Conservation (phyloP, 768 basidiomycete genomes). For the Trichaptum fuscoviolaceum region DNA sequence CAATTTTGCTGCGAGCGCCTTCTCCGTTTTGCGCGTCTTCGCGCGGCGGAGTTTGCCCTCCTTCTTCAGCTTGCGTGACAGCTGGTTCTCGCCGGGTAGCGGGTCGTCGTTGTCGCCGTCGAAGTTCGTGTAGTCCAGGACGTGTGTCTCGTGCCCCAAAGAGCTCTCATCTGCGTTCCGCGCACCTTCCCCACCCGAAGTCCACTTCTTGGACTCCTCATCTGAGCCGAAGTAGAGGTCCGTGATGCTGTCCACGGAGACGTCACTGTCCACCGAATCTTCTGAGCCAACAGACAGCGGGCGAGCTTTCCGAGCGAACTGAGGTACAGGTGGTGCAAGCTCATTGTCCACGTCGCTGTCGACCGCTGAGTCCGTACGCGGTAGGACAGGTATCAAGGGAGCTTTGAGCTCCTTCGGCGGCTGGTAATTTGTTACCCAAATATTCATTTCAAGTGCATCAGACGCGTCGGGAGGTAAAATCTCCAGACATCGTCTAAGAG, state of each 20-base stretch:
- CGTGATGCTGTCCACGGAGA: slow-evolving; percentile 14
- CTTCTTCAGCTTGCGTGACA: slow-evolving; percentile 49
- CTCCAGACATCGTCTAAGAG: slow-evolving; percentile 55
- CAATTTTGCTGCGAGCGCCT: slow-evolving; percentile 10
- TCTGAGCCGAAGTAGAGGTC: slow-evolving; percentile 35
- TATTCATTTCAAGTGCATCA: slow-evolving; percentile 52
- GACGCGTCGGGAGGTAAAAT: slow-evolving; percentile 37
- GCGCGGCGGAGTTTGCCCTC: slow-evolving; percentile 58
- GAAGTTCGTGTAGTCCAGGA: slow-evolving; percentile 69
- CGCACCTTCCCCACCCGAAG: slow-evolving; percentile 15
- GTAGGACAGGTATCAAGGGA: slow-evolving; percentile 4
- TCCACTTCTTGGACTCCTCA: slow-evolving; percentile 15
- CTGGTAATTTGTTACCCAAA: slow-evolving; percentile 65
- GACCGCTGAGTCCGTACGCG: slow-evolving; percentile 9
- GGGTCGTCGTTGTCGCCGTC: slow-evolving; percentile 65
- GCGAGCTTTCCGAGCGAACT: slow-evolving; percentile 15
- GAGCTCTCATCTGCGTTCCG: slow-evolving; percentile 23
- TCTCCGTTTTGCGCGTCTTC: slow-evolving; percentile 29
- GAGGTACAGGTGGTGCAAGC: slow-evolving; percentile 33
- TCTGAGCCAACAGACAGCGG: slow-evolving; percentile 15
- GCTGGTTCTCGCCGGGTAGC: slow-evolving; percentile 48
- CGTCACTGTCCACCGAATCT: slow-evolving; percentile 28
- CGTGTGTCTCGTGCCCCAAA: slow-evolving; percentile 41
- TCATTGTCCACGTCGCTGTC: slow-evolving; percentile 17
- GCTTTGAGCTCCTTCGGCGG: slow-evolving; percentile 13